Evolutionary conservation across 352 stramenopile species (phyloP).

Genomic region (Phytophthora macrochlamydospora): DNA sequence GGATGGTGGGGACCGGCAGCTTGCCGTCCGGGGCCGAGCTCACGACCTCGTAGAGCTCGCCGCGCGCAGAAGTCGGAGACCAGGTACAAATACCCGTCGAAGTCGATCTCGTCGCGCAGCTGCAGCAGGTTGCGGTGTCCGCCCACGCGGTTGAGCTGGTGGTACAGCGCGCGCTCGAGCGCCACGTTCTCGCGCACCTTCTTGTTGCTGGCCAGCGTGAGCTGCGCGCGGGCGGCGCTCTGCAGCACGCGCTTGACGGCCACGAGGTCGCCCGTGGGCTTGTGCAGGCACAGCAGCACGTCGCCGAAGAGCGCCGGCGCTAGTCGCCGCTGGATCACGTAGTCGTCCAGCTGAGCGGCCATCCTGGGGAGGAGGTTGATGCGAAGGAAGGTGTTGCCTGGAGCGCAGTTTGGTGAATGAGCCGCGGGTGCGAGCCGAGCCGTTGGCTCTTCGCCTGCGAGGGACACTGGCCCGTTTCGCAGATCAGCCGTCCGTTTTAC

Average conservation of each 20-base stretch:
- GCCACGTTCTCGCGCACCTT: slow-evolving; percentile 83
- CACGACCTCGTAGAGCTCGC: slow-evolving; percentile 84
- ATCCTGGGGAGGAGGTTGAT: slow-evolving; percentile 9
- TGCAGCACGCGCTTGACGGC: slow-evolving; percentile 84
- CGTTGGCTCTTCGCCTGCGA: slow-evolving; percentile 16
- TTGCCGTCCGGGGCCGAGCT: slow-evolving; percentile 58
- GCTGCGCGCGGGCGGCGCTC: slow-evolving; percentile 56
- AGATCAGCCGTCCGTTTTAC: slow-evolving; percentile 6
- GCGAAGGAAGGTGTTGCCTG: not conserved
- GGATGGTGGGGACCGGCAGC: slow-evolving; percentile 39
- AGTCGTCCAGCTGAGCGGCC: slow-evolving; percentile 73
- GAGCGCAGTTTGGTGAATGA: slow-evolving; percentile 30
- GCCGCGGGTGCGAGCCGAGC: not conserved
- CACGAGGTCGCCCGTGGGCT: slow-evolving; percentile 61
- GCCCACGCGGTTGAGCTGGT: slow-evolving; percentile 60
- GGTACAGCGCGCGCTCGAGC: slow-evolving; percentile 76
- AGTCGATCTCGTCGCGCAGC: slow-evolving; percentile 78
- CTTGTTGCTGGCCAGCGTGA: slow-evolving; percentile 72
- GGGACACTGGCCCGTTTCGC: slow-evolving; percentile 21
- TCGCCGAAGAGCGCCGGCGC: slow-evolving; percentile 81
- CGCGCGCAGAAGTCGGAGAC: slow-evolving; percentile 77
- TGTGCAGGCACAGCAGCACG: slow-evolving; percentile 78
- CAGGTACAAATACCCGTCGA: slow-evolving; percentile 82
- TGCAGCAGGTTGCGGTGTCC: slow-evolving; percentile 70
- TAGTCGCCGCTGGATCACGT: slow-evolving; percentile 80